phyloP scores from a whole-genome alignment of 257 asterid species.

The Fraxinus quadrangulata region DNA sequence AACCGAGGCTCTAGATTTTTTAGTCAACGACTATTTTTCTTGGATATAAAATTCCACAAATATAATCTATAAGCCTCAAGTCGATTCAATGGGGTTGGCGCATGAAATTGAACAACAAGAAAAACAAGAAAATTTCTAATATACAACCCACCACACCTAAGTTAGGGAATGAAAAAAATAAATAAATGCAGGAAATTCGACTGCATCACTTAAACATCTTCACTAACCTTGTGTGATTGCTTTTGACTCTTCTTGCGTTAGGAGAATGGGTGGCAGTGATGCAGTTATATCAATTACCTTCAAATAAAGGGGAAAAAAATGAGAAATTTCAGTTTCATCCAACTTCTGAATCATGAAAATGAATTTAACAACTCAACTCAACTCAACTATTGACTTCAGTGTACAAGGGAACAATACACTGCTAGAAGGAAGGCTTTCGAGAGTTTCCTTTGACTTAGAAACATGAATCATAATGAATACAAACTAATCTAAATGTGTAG shows the following conservation, averaged over 20 bases:
- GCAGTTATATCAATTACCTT: constrained; percentile 62
- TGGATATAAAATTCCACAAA: background rate
- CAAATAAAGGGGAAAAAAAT: constrained; percentile 27
- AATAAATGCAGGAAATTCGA: background rate
- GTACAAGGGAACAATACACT: too few relatives aligned
- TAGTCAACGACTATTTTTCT: background rate
- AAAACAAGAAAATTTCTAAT: background rate
- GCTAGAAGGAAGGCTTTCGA: too few relatives aligned
- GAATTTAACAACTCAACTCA: too few relatives aligned
- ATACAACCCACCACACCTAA: background rate
- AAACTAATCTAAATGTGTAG: too few relatives aligned
- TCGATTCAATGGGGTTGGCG: background rate
- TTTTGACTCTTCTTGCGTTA: constrained; percentile 39
- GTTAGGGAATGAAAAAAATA: background rate
- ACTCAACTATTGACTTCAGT: too few relatives aligned
- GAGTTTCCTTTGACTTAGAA: too few relatives aligned
- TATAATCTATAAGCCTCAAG: background rate
- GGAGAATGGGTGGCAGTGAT: constrained; percentile 67
- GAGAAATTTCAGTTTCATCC: constrained; percentile 1
- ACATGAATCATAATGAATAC: too few relatives aligned
- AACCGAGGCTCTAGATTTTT: background rate
- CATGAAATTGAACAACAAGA: background rate
- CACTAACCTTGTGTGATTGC: constrained; percentile 15
- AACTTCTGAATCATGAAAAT: background rate
- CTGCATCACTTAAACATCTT: background rate